Percentiles rank a stretch among this genome's conserved stretches.
phyloP scores from a whole-genome alignment of 2,329 filamentous ascomycete species.

The Pezicula radicicola region DNA sequence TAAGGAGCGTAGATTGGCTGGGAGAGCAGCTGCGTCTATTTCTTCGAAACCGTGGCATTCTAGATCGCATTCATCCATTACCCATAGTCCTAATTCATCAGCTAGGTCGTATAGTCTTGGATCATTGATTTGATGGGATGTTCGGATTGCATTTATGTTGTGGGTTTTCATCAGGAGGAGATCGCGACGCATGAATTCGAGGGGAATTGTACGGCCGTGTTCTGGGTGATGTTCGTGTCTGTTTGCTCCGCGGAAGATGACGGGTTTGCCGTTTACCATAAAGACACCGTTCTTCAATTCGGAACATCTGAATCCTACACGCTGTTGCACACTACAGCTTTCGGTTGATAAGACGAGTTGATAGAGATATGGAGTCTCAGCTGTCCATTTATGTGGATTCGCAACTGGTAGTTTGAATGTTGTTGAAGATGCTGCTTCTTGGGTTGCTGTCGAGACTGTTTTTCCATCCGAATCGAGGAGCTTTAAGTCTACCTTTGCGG shows the following conservation, averaged over 20 bases:
- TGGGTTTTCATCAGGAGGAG: conserved; percentile 49
- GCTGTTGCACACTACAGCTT: conserved; percentile 31
- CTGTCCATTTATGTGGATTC: conserved; percentile 63
- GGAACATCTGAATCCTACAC: conserved; percentile 50
- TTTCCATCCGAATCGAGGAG: conserved; percentile 43
- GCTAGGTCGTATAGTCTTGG: conserved; percentile 57
- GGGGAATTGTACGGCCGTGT: conserved; percentile 46
- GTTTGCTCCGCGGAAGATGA: conserved; percentile 53
- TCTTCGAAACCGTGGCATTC: conserved; percentile 50
- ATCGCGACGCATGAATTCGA: conserved; percentile 48
- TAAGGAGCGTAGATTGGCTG: conserved; percentile 17
- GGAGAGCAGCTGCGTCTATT: conserved; percentile 25
- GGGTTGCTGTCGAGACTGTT: conserved; percentile 22
- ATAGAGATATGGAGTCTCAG: conserved; percentile 63
- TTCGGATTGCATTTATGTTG: conserved; percentile 68
- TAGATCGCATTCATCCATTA: conserved; percentile 56
- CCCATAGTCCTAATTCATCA: conserved; percentile 61
- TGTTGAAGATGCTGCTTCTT: conserved; percentile 6
- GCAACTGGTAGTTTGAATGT: conserved; percentile 33
- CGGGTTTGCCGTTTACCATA: conserved; percentile 48
- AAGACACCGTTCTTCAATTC: conserved; percentile 49
- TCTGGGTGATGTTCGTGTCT: conserved; percentile 52
- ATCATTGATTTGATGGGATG: conserved; percentile 64
- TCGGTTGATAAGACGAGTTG: conserved; percentile 38
- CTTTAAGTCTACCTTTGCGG: conserved; percentile 32